Percentiles rank a stretch among this genome's conserved stretches.
phyloP scores from a whole-genome alignment of 1,284 basidiomycete genomes.

The Stygiomarasmius scandens region DNA sequence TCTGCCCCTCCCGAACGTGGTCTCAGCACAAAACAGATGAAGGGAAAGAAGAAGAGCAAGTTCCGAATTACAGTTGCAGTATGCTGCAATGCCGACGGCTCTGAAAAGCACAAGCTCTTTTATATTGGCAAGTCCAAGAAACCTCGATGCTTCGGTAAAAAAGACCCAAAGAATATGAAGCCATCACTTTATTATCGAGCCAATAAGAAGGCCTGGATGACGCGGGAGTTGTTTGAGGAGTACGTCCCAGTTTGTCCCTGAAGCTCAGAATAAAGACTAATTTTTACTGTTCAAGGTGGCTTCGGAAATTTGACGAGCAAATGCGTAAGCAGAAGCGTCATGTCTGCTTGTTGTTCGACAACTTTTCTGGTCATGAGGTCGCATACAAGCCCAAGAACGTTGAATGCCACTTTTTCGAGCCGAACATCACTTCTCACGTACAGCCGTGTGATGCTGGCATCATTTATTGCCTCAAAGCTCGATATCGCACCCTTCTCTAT shows the following conservation, averaged over 20 bases:
- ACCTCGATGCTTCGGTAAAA: not conserved
- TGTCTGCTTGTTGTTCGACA: conserved; percentile 22
- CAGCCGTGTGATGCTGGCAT: conserved; percentile 33
- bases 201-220: conserved; percentile 5
- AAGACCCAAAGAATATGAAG: not conserved
- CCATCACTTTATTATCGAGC: not conserved
- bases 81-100: not conserved
- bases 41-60: not conserved
- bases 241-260: not conserved
- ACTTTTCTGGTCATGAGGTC: conserved; percentile 26
- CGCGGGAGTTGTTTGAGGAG: not conserved
- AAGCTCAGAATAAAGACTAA: too few relatives aligned
- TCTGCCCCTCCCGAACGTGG: not conserved
- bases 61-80: not conserved
- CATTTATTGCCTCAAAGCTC: conserved; percentile 32
- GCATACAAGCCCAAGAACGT: conserved; percentile 23
- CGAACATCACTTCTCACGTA: conserved; percentile 31
- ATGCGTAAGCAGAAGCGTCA: conserved; percentile 19
- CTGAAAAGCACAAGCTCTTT: not conserved
- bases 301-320: conserved; percentile 20
- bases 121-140: not conserved
- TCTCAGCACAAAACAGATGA: not conserved
- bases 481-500: conserved; percentile 24
- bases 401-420: conserved; percentile 25
- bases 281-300: conserved; percentile 19